Evolutionary conservation across 2,329 filamentous ascomycete species (phyloP).

Genomic region (Neophaeococcomyces mojaviensis): DNA sequence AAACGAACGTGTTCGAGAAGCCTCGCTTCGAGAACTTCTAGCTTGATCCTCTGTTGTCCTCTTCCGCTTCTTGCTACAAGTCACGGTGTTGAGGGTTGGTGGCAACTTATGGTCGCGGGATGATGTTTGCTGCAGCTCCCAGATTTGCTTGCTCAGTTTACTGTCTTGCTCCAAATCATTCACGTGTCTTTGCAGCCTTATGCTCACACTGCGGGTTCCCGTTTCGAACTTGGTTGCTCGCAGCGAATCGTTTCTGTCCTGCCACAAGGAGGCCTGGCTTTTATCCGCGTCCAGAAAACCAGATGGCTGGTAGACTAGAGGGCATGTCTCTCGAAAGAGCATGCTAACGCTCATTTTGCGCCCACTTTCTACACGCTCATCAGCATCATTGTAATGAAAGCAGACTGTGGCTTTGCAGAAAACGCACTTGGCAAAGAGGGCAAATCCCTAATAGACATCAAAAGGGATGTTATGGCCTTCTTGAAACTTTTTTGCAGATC

Average conservation of each 20-base stretch:
- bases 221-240: constrained; percentile 8
- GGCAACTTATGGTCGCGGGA: constrained; percentile 14
- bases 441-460: constrained; percentile 31
- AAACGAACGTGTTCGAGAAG: background rate
- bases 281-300: constrained; percentile 15
- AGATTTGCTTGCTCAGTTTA: constrained; percentile 16
- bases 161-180: constrained; percentile 8
- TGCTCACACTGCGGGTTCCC: background rate
- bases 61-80: constrained; percentile 10
- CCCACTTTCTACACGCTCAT: constrained; percentile 23
- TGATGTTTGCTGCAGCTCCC: constrained; percentile 19
- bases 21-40: background rate
- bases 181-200: background rate
- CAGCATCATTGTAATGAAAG: too few species aligned
- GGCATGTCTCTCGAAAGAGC: constrained; percentile 37
- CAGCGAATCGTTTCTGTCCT: background rate
- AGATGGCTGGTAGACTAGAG: constrained; percentile 31
- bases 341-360: constrained; percentile 39
- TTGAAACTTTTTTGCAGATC: constrained; percentile 36
- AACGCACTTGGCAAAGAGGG: constrained; percentile 37
- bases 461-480: constrained; percentile 35
- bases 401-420: constrained; percentile 1
- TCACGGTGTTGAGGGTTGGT: constrained; percentile 13
- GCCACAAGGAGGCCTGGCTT: constrained; percentile 8
- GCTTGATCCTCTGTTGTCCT: background rate